Evolutionary conservation across 352 stramenopile genomes (phyloP), one percentile per base, ranked within the genome.

Genomic region (Pythium insidiosum): DNA sequence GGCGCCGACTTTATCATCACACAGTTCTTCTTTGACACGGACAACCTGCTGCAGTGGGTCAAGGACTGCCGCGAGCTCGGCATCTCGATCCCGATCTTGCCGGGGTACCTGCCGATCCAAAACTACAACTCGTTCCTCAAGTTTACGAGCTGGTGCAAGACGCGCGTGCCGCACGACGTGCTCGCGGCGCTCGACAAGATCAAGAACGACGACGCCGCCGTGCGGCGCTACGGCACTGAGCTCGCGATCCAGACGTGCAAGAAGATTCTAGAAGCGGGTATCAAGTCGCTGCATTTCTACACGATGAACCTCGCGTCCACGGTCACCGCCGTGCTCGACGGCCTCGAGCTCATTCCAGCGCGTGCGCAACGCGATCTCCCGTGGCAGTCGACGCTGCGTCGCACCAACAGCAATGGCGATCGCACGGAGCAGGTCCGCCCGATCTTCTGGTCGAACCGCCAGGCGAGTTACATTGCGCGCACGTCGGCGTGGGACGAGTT

Each of bases 1-100:
- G 97, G 97, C 35, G 95, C 92, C 22, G 94, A 99, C 56, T 96
- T 99, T 22, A 97, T 99, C 62, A 97, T 99, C 63, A 99, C 95
- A n/a, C 96, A 99, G 84, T 99, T 99, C 87, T 99, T 99, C 68
- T 99, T 99, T 57, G 96, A 99, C 61, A 80, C 91, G 22, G 84
- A 96, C 55, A 95, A 97, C 35, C 98, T 98, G 76, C 73, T 95
- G 33, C 74, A 82, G 44, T 99, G 98, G 73, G 87, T 98, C 30
- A 67, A 92, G n/a, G 90, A 97, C 54, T 96, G 84, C 61, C 74
- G 88, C 44, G 66, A 72, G 25, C 64, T 71, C 29, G 96, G 94
- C 41, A 99, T 99, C 50, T 75, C 76, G 11, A 95, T 97, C 50
- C 96, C 96, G 13, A 93, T 99, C 43, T 63, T 99, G 23, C 97